Percentiles rank a stretch among this genome's conserved stretches.
Conservation (phyloP, 352 stramenopile genomes). For the Blastocystis sp. region DNA sequence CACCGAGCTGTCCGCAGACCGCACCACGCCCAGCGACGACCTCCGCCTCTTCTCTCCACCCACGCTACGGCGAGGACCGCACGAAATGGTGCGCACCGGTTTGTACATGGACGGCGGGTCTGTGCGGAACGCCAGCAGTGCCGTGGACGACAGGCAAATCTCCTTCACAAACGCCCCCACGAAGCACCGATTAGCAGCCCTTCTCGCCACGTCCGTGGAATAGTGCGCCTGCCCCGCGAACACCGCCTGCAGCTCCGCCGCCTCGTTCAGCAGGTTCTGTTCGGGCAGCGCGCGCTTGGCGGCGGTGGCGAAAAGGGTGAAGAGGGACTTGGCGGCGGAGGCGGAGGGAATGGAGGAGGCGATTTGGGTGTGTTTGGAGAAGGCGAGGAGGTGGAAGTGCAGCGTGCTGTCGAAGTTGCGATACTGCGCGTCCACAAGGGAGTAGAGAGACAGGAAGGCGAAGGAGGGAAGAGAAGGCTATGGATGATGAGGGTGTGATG, state of each 20-base stretch:
- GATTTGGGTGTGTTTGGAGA: not conserved
- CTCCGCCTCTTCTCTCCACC: not conserved
- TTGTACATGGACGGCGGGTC: not conserved
- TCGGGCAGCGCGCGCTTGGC: not conserved
- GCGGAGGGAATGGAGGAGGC: not conserved
- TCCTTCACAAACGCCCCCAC: not conserved
- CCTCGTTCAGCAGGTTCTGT: not conserved
- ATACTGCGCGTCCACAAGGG: not conserved
- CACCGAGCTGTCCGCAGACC: not conserved
- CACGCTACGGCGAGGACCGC: not conserved
- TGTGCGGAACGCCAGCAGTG: not conserved
- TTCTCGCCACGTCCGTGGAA: not conserved
- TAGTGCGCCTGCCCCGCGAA: not conserved
- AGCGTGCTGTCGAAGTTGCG: not conserved
- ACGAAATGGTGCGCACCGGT: not conserved
- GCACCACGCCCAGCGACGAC: not conserved
- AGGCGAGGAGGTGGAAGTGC: not conserved
- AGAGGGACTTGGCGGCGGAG: not conserved
- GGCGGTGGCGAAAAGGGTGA: not conserved
- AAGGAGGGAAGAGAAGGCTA: not conserved
- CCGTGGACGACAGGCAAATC: not conserved
- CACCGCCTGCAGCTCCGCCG: not conserved
- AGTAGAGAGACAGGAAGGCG: not conserved
- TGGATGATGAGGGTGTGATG: not conserved
- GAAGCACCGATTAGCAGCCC: not conserved